Base-by-base conservation (phyloP, 2,329 filamentous ascomycete genomes). In the Calonectria leucothoes region DNA sequence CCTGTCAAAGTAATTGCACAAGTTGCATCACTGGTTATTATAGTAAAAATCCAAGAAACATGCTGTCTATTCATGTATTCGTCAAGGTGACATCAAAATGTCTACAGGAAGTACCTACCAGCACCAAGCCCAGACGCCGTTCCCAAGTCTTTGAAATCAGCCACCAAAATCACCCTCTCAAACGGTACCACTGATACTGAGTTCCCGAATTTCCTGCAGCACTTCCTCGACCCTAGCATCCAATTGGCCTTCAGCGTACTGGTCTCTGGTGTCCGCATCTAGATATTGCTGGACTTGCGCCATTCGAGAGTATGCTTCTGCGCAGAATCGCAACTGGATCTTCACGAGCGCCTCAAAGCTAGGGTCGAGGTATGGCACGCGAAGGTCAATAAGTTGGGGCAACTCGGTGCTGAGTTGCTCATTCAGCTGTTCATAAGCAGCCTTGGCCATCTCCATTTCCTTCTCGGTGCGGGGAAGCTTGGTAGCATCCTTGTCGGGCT, bases 271-370 rank as follows among this genome's bases (percentile, higher is more conserved):
- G 82, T 98, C 95, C 35, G 96, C 94, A 83, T 98, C 97, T 37
- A 99, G 89, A 84, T 98, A 98, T 87, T 99, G 97, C 87, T 99
- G 97, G 71, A 99, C 97, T 87, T 99, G 97, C 31, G 97, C 97
- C 97, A 99, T 99, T 61, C 97, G 91, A 75, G 93, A 96, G 86
- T 99, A 99, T 2, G 97, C 97, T 87, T 99, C 97, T 10, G 97
- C 97, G 82, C 97, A 99, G 88, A 99, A 99, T 45, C 97, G 91
- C 81, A 99, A 86, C 87, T 99, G 97, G 78, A 99, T 99, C 89
- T 99, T 99, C 84, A 99, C 97, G 66, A 99, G 92, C 0, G 97
- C 97, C 86, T 99, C 97, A 82, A 99, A 99, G 75, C 93, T 96
- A 0, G 97, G 97, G 81, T 99, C 97, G 71, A 99, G 91, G 83